Conservation (phyloP, 2,329 filamentous ascomycete species). For the Grosmannia clavigera region DNA sequence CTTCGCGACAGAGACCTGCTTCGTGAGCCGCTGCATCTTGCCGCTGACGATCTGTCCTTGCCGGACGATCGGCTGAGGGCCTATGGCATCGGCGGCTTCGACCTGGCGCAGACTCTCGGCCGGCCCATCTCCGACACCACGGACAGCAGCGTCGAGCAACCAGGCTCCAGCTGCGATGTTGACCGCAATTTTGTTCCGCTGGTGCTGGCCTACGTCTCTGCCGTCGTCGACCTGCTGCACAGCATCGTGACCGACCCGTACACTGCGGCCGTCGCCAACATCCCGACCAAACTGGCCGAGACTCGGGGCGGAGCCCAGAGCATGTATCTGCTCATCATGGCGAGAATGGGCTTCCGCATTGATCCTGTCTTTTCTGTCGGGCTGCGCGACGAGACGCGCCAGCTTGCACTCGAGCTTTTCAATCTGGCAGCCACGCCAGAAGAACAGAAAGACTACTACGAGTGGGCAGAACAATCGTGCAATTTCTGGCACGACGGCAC, state of each 20-base stretch:
- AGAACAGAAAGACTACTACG: constrained; percentile 28
- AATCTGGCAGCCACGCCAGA: constrained; percentile 74
- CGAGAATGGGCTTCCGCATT: constrained; percentile 64
- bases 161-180: not conserved
- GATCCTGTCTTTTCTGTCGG: constrained; percentile 50
- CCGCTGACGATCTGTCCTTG: not conserved
- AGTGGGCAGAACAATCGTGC: constrained; percentile 13
- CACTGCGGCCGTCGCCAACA: constrained; percentile 38
- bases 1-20: constrained; percentile 6
- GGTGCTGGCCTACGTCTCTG: constrained; percentile 34
- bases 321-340: constrained; percentile 70
- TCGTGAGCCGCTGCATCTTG: constrained; percentile 5
- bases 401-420: constrained; percentile 70
- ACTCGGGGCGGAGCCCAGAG: constrained; percentile 59
- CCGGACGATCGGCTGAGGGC: constrained; percentile 1
- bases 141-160: not conserved
- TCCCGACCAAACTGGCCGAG: constrained; percentile 57
- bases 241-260: constrained; percentile 35
- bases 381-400: constrained; percentile 51
- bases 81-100: constrained; percentile 11
- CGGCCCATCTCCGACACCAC: not conserved
- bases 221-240: constrained; percentile 37
- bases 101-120: constrained; percentile 3
- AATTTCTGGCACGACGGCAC: not conserved
- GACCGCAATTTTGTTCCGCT: constrained; percentile 8